Conservation (phyloP, 164 flowering plant species). For the Umbilicus rupestris region DNA sequence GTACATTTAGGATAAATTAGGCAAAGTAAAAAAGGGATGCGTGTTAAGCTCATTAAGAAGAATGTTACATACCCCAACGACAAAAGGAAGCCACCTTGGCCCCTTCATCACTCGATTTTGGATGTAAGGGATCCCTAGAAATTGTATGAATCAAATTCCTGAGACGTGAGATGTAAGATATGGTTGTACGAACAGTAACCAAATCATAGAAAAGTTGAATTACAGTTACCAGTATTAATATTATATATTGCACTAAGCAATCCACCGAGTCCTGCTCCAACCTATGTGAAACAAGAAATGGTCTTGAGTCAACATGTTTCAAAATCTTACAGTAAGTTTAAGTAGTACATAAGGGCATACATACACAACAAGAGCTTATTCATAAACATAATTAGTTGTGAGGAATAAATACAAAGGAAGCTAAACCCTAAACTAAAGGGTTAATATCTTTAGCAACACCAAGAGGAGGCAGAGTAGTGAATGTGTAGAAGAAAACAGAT, state of each 20-base stretch:
- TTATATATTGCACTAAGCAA: slow-evolving; percentile 78
- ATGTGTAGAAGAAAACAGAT: neutral
- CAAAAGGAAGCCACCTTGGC: slow-evolving; percentile 79
- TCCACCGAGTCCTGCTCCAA: slow-evolving; percentile 70
- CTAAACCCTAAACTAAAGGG: neutral
- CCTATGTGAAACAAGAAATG: slow-evolving; percentile 28
- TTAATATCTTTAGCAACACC: neutral
- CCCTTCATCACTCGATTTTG: slow-evolving; percentile 69
- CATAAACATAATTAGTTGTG: too few relatives aligned
- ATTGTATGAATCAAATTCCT: neutral
- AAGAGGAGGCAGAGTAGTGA: neutral
- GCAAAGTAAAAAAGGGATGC: neutral
- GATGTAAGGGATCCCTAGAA: slow-evolving; percentile 63
- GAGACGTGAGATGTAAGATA: neutral
- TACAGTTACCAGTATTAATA: slow-evolving; percentile 60
- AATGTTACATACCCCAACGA: slow-evolving; percentile 53
- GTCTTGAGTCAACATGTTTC: neutral
- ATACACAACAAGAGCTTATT: neutral
- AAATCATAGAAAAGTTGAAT: neutral
- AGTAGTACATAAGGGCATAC: neutral
- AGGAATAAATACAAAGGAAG: too few relatives aligned
- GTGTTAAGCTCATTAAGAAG: neutral
- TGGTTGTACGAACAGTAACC: neutral
- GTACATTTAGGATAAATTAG: neutral
- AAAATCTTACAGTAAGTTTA: neutral